Evolutionary conservation across 345 rosid genomes (phyloP).

Genomic region (Mallotus nudiflorus): DNA sequence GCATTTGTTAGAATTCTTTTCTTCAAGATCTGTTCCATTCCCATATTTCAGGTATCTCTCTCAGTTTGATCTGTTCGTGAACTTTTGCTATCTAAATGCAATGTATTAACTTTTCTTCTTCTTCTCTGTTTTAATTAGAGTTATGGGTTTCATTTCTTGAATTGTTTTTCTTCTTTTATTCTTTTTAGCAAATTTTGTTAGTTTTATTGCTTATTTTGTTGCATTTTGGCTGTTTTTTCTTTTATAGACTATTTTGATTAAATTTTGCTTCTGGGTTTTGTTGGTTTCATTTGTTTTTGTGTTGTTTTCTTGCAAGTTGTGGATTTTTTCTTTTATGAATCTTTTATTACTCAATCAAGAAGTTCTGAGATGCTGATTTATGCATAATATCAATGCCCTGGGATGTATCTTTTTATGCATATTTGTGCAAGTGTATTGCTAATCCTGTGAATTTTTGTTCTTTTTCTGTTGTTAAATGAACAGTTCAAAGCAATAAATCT

Average conservation of each 20-base stretch:
- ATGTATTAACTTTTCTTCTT: not conserved
- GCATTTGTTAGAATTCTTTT: not conserved
- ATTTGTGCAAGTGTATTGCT: not conserved
- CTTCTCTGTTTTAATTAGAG: too few relatives aligned
- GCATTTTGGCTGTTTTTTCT: not conserved
- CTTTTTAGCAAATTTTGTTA: not conserved
- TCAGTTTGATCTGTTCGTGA: not conserved
- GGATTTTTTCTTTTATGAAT: not conserved
- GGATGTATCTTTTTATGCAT: not conserved
- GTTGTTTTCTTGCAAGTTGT: not conserved
- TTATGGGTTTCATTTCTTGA: not conserved
- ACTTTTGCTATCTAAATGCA: not conserved
- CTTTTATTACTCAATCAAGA: too few relatives aligned
- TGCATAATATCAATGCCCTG: not conserved
- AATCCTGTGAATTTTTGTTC: not conserved
- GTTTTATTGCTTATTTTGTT: not conserved
- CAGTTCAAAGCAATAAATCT: not conserved
- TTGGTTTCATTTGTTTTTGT: not conserved
- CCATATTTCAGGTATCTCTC: slow-evolving; percentile 7
- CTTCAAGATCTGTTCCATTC: slow-evolving; percentile 16
- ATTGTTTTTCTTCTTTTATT: too few relatives aligned
- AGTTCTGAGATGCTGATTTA: not conserved
- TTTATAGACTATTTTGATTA: too few relatives aligned
- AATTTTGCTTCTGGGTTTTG: not conserved
- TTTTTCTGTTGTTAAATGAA: not conserved